Conservation (phyloP, 1,284 basidiomycete species). For the Malassezia globosa region DNA sequence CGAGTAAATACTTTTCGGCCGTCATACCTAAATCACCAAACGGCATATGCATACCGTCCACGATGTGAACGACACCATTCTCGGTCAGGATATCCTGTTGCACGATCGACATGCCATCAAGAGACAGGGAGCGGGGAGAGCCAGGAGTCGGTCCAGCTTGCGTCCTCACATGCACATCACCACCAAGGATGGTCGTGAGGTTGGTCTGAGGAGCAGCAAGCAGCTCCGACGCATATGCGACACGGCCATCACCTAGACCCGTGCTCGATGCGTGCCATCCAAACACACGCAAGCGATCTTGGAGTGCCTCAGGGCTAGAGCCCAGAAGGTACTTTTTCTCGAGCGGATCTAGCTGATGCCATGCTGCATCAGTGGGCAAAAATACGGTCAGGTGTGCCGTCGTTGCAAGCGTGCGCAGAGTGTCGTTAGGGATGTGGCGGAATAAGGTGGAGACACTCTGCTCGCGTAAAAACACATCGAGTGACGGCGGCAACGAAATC, state of each 20-base stretch:
- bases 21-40: conserved; percentile 65
- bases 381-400: conserved; percentile 71
- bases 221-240: conserved; percentile 26
- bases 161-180: conserved; percentile 24
- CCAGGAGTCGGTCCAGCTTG: too few relatives aligned
- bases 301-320: conserved; percentile 21
- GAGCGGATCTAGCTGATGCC: conserved; percentile 48
- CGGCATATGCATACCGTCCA: conserved; percentile 71
- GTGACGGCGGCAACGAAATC: conserved; percentile 62
- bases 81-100: conserved; percentile 39
- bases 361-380: conserved; percentile 73
- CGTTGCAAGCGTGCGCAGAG: conserved; percentile 26
- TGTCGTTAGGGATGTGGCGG: conserved; percentile 31
- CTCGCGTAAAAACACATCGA: conserved; percentile 53
- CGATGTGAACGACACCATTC: conserved; percentile 66
- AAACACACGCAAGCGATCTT: conserved; percentile 36
- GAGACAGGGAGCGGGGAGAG: conserved; percentile 13
- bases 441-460: not conserved
- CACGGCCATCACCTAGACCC: conserved; percentile 28
- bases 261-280: conserved; percentile 40
- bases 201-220: not conserved
- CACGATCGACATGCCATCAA: conserved; percentile 23
- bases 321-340: conserved; percentile 34
- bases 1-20: conserved; percentile 80
- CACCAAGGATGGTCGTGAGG: conserved; percentile 35